Conservation (phyloP, 805 yeast genomes). For the Hanseniaspora clermontiae region DNA sequence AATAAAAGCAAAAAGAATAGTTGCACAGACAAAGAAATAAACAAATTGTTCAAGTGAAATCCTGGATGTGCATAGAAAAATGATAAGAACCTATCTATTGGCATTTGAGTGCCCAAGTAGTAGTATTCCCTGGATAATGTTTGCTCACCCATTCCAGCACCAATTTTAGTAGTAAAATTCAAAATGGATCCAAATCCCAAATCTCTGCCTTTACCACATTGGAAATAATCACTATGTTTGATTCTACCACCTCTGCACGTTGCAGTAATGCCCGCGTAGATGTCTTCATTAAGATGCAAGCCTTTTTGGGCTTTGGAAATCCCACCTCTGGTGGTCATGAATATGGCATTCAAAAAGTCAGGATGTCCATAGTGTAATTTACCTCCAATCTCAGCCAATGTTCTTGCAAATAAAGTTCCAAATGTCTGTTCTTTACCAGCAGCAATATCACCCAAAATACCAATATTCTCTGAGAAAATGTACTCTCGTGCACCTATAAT, state of each 20-base stretch:
- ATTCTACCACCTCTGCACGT: conserved; percentile 81
- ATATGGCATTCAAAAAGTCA: conserved; percentile 78
- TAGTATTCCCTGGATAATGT: conserved; percentile 82
- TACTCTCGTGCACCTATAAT: conserved; percentile 92
- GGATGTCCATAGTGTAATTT: conserved; percentile 95
- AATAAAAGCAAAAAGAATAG: conserved; percentile 68
- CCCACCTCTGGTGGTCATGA: conserved; percentile 93
- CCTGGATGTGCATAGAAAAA: conserved; percentile 97
- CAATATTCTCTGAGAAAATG: conserved; percentile 84
- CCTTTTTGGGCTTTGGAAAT: conserved; percentile 91
- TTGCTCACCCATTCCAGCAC: conserved; percentile 98
- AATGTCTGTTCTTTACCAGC: conserved; percentile 97
- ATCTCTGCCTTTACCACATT: conserved; percentile 95
- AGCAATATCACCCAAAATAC: conserved; percentile 88
- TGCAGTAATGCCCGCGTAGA: conserved; percentile 90
- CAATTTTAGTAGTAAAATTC: conserved; percentile 89
- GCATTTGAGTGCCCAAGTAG: conserved; percentile 77
- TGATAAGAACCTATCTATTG: conserved; percentile 78
- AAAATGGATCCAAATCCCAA: conserved; percentile 84
- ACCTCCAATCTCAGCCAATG: conserved; percentile 86
- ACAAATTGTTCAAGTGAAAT: conserved; percentile 80
- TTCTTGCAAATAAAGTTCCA: conserved; percentile 89
- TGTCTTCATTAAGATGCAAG: conserved; percentile 84
- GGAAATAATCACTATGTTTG: conserved; percentile 89
- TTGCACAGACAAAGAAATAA: conserved; percentile 78